Conservation (phyloP, 176 grass and related monocot genomes). For the Aechmea fasciata region DNA sequence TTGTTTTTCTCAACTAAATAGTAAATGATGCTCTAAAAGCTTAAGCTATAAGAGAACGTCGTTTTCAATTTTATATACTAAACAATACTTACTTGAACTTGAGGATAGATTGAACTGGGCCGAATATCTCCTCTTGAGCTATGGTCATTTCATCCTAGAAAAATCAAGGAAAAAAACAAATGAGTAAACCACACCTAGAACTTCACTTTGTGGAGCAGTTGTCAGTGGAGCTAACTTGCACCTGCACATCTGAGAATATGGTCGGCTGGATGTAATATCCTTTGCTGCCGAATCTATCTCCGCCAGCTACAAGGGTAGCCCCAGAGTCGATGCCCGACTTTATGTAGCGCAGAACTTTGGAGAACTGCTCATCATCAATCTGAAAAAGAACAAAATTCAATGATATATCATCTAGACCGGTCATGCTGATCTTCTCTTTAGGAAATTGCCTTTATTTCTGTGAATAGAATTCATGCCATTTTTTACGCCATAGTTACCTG, state of each 20-base stretch:
- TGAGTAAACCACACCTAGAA: background rate
- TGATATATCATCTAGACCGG: background rate
- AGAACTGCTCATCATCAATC: conserved; percentile 85
- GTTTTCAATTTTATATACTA: background rate
- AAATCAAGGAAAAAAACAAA: background rate
- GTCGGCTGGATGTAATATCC: conserved; percentile 91
- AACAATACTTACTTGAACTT: conserved; percentile 61
- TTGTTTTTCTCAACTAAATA: no score
- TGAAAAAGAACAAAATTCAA: conserved; percentile 16
- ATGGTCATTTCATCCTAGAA: conserved; percentile 77
- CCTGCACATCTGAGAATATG: conserved; percentile 70
- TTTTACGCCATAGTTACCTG: conserved; percentile 24
- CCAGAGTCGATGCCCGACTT: conserved; percentile 48
- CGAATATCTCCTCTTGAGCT: conserved; percentile 82
- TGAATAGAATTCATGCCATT: no score
- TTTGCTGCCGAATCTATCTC: conserved; percentile 40
- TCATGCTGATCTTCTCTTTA: background rate
- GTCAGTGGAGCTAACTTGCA: background rate
- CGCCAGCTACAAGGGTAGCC: conserved; percentile 64
- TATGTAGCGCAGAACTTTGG: conserved; percentile 69
- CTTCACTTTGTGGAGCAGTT: background rate
- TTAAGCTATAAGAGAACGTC: background rate
- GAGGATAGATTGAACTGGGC: conserved; percentile 90
- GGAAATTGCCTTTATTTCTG: background rate
- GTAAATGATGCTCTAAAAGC: background rate